phyloP scores from a whole-genome alignment of 495 filamentous ascomycete species.

The Neurospora sp. region DNA sequence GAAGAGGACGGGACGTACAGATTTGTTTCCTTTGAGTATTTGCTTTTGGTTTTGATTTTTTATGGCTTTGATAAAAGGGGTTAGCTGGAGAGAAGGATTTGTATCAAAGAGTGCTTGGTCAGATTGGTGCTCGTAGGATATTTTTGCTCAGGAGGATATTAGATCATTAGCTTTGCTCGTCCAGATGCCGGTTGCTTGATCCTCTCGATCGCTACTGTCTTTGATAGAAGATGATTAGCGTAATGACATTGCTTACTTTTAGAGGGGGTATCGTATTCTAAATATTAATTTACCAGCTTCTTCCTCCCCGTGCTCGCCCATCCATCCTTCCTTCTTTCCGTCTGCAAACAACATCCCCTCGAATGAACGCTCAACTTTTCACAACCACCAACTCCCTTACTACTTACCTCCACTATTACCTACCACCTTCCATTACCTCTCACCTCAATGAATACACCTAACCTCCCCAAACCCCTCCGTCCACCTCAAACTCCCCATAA shows the following conservation, averaged over 20 bases:
- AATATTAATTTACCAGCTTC: not conserved
- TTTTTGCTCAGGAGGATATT: not conserved
- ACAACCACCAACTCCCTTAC: too few species aligned
- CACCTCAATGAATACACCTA: conserved; percentile 28
- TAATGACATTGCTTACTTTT: not conserved
- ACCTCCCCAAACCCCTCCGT: conserved; percentile 48
- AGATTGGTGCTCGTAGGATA: not conserved
- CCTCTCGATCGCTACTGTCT: not conserved
- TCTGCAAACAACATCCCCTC: not conserved
- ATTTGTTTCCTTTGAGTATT: not conserved
- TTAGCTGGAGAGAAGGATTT: not conserved
- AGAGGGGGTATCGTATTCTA: not conserved
- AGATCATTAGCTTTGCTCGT: not conserved
- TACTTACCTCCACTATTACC: too few species aligned
- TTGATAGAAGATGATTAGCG: not conserved
- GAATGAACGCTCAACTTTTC: not conserved
- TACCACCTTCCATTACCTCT: too few species aligned
- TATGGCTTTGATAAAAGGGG: not conserved
- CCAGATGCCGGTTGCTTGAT: not conserved
- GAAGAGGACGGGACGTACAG: not conserved
- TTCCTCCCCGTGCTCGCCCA: not conserved
- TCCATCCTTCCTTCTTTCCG: not conserved
- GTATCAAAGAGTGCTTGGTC: not conserved
- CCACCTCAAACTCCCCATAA: conserved; percentile 79
- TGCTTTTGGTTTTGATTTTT: not conserved